phyloP scores from a whole-genome alignment of 345 rosid genomes.

The Salix arbutifolia region DNA sequence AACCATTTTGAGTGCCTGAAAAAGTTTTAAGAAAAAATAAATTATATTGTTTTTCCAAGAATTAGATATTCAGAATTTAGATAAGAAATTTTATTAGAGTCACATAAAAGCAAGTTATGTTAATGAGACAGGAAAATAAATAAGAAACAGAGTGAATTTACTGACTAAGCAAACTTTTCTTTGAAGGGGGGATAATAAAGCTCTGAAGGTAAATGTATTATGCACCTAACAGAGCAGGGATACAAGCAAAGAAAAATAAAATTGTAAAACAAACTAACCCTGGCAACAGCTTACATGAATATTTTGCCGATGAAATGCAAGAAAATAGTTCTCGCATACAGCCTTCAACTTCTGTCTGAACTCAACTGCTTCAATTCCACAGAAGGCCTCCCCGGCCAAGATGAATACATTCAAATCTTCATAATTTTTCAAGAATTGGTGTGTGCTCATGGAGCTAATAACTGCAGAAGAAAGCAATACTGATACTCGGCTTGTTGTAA shows the following conservation, averaged over 20 bases:
- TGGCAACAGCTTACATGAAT: slow-evolving; percentile 55
- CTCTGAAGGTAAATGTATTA: background rate
- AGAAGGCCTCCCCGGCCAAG: slow-evolving; percentile 96
- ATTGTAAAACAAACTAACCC: background rate
- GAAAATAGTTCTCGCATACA: slow-evolving; percentile 77
- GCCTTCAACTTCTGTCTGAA: slow-evolving; percentile 91
- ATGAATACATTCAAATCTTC: slow-evolving; percentile 83
- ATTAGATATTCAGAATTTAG: background rate
- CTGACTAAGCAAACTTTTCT: background rate
- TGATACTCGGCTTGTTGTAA: slow-evolving; percentile 83
- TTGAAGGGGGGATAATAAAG: background rate
- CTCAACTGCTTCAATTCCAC: slow-evolving; percentile 86
- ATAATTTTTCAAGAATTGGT: slow-evolving; percentile 87
- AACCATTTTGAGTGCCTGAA: slow-evolving; percentile 96
- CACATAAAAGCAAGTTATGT: background rate
- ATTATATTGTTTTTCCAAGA: background rate
- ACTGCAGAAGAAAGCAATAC: slow-evolving; percentile 89
- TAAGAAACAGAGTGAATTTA: background rate
- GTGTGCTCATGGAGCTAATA: slow-evolving; percentile 80
- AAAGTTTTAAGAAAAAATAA: background rate
- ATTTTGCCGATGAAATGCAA: slow-evolving; percentile 85
- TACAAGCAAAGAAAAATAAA: background rate
- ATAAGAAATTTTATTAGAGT: background rate
- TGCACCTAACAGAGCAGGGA: background rate
- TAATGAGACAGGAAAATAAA: background rate